Evolutionary conservation across 2,329 filamentous ascomycete species (phyloP), one percentile per base, ranked within the genome.

Genomic region (Ceratocystis huliohia): DNA sequence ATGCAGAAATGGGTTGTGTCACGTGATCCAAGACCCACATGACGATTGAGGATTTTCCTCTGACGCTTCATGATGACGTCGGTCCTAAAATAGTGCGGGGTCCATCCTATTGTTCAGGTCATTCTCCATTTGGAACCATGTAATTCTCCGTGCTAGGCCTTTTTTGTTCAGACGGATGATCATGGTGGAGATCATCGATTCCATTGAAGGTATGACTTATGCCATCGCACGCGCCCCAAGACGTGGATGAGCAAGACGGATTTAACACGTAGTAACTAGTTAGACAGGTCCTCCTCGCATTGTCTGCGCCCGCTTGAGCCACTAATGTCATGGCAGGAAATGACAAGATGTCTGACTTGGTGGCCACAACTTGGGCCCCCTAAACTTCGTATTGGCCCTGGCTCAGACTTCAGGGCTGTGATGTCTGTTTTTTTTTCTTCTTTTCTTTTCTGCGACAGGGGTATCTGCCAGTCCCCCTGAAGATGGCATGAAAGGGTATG

Each of bases 161-260:
- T 33, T 59, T 59, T 59, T 59, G 56, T 59, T 59, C 37, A 7
- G 28, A 59, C 30, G 56, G 56, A 20, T 59, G 56, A 59, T 59
- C 56, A 59, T 30, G 30, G 20, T 20, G 56, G 56, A 37, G 28
- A 59, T 59, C 28, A 20, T 37, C 4, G 15, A n/a, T 17, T 37
- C 8, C 5, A 8, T 56, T 25, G 10, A 41, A 13, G 37, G 37
- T 13, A 41, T 41, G 37, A 41, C 37, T 15, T 41, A 5, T 41
- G 10, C 3, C 37, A 41, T 41, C 13, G 1, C 10, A 41, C 37
- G 37, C 37, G 10, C 3, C 13, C 10, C 37, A 41, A 4, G 37
- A 41, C 15, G 10, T 13, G 10, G 10, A 41, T 41, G 37, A 41
- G 37, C 37, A 41, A 41, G 13, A 15, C 37, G 37, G 3, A 5